Evolutionary conservation across 768 basidiomycete species (phyloP).

Genomic region (Boletus tomentosulus): DNA sequence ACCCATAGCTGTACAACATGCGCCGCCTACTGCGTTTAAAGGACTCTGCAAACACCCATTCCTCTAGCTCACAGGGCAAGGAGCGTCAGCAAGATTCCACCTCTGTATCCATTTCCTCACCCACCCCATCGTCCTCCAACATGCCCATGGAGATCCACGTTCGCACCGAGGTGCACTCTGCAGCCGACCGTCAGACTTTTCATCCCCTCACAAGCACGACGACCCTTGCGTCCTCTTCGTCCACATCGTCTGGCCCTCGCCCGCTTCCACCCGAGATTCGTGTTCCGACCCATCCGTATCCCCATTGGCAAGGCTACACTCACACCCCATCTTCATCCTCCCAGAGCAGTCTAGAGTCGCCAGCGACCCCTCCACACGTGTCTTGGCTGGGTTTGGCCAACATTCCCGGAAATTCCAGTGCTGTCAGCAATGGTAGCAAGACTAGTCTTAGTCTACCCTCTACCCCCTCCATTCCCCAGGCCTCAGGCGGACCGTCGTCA

Average conservation of each 20-base stretch:
- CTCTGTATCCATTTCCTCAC: neutral
- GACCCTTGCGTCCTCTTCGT: conserved; percentile 12
- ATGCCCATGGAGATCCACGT: conserved; percentile 25
- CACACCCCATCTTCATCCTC: conserved; percentile 30
- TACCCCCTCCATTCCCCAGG: neutral
- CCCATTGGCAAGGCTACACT: conserved; percentile 31
- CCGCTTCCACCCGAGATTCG: conserved; percentile 31
- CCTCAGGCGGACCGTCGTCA: conserved; percentile 7
- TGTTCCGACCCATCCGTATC: conserved; percentile 31
- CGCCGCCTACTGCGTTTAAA: conserved; percentile 32
- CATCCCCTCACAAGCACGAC: conserved; percentile 21
- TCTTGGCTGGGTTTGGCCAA: conserved; percentile 32
- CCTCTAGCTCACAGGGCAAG: conserved; percentile 23
- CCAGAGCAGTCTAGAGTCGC: conserved; percentile 30
- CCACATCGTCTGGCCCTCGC: conserved; percentile 15
- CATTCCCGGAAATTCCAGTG: conserved; percentile 4
- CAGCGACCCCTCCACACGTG: conserved; percentile 36
- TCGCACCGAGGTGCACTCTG: conserved; percentile 27
- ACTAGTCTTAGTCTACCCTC: conserved; percentile 2
- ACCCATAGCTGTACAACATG: conserved; percentile 20
- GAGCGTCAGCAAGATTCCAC: conserved; percentile 16
- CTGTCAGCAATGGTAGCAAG: conserved; percentile 3
- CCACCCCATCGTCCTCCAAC: conserved; percentile 3
- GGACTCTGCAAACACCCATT: conserved; percentile 10
- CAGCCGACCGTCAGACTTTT: conserved; percentile 11